Percentiles rank a stretch among this genome's conserved stretches.
Conservation (phyloP, 306 rosid species). For the Bauhinia variegata region DNA sequence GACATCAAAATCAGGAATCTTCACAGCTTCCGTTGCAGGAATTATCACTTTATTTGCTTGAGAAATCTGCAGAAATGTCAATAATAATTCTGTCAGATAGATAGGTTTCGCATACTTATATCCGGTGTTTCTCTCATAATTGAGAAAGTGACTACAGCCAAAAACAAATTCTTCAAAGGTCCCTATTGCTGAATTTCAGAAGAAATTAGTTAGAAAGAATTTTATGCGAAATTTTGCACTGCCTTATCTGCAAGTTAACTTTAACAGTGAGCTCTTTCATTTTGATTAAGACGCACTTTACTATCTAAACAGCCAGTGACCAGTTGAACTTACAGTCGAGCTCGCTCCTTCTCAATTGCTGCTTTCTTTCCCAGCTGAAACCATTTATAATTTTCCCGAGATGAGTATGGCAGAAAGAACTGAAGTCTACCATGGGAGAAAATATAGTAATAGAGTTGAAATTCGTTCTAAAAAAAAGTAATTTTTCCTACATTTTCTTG, state of each 20-base stretch:
- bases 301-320: not conserved
- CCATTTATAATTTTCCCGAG: not conserved
- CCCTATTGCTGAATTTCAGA: too few relatives aligned
- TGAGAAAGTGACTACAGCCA: too few relatives aligned
- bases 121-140: too few relatives aligned
- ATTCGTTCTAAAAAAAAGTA: too few relatives aligned
- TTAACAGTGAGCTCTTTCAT: not conserved
- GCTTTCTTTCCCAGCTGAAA: slow-evolving; percentile 70
- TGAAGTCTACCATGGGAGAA: too few relatives aligned
- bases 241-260: too few relatives aligned
- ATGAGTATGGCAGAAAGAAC: slow-evolving; percentile 8
- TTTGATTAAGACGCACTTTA: slow-evolving; percentile 10
- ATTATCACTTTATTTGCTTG: slow-evolving; percentile 70
- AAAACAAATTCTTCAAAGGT: too few relatives aligned
- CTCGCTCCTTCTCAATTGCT: slow-evolving; percentile 76
- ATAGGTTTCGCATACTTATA: too few relatives aligned
- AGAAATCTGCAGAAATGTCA: slow-evolving; percentile 55
- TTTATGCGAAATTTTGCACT: too few relatives aligned
- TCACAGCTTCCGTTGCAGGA: slow-evolving; percentile 68
- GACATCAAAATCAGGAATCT: slow-evolving; percentile 81
- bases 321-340: slow-evolving; percentile 73
- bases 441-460: too few relatives aligned
- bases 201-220: too few relatives aligned
- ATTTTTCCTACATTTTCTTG: slow-evolving; percentile 19
- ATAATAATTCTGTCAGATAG: slow-evolving; percentile 16